phyloP scores from a whole-genome alignment of 2,329 filamentous ascomycete species.

The Hirsutella minnesotensis region DNA sequence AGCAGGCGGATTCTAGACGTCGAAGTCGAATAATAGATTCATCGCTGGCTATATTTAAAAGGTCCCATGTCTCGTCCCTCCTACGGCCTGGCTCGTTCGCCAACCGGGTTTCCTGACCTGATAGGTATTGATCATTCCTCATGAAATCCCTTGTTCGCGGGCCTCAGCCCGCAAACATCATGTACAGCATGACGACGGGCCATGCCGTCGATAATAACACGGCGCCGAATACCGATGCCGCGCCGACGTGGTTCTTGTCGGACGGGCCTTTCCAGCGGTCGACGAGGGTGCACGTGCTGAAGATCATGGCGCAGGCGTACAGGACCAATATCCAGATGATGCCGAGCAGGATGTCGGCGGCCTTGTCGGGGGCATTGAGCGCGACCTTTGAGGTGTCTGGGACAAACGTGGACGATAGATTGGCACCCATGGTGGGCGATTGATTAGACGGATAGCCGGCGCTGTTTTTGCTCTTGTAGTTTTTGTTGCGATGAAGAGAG shows the following conservation, averaged over 20 bases:
- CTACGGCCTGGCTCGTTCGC: too few relatives aligned
- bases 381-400: slow-evolving; percentile 24
- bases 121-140: background rate
- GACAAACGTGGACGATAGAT: slow-evolving; percentile 25
- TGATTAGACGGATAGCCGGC: background rate
- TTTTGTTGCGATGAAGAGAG: background rate
- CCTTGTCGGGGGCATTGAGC: slow-evolving; percentile 18
- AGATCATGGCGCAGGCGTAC: slow-evolving; percentile 29
- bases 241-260: slow-evolving; percentile 18
- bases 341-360: slow-evolving; percentile 19
- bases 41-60: too few relatives aligned
- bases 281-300: slow-evolving; percentile 27
- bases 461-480: background rate
- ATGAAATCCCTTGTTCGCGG: background rate
- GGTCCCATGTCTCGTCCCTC: too few relatives aligned
- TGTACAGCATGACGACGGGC: slow-evolving; percentile 23
- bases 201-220: slow-evolving; percentile 21
- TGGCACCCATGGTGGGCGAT: slow-evolving; percentile 22
- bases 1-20: too few relatives aligned
- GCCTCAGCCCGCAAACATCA: slow-evolving; percentile 13
- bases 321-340: slow-evolving; percentile 21
- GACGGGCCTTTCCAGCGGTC: slow-evolving; percentile 29
- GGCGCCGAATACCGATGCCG: slow-evolving; percentile 17
- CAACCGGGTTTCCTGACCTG: background rate
- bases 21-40: too few relatives aligned